Evolutionary conservation across 202 grass and related monocot genomes (phyloP).

Genomic region (Zoysia matrella): DNA sequence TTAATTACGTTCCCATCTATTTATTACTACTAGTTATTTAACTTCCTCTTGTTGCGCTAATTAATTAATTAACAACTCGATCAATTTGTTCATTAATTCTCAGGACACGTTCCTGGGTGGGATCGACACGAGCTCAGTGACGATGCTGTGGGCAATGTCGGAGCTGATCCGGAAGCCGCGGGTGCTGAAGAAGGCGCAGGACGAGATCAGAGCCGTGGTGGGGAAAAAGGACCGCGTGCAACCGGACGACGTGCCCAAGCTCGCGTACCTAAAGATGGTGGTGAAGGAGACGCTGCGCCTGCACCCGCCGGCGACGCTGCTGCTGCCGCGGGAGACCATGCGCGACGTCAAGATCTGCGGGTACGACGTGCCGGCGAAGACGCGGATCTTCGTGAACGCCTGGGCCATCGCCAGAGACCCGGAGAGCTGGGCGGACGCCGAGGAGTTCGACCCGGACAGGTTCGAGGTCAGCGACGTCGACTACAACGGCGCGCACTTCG

Average conservation of each 20-base stretch:
- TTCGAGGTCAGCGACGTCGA: conserved; percentile 34
- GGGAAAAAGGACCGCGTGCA: conserved; percentile 39
- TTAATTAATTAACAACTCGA: too few relatives aligned
- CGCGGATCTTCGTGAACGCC: conserved; percentile 37
- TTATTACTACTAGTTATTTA: too few relatives aligned
- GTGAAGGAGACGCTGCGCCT: conserved; percentile 56
- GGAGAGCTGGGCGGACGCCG: conserved; percentile 18
- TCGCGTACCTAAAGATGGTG: conserved; percentile 44
- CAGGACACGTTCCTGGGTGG: conserved; percentile 28
- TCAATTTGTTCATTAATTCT: background rate
- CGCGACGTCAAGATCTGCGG: conserved; percentile 19
- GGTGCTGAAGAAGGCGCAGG: too few relatives aligned
- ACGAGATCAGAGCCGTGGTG: conserved; percentile 31
- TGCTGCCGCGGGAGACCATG: conserved; percentile 39
- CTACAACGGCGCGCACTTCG: conserved; percentile 1
- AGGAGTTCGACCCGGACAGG: conserved; percentile 48
- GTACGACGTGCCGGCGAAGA: conserved; percentile 41
- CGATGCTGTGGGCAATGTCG: conserved; percentile 38
- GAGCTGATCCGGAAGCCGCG: too few relatives aligned
- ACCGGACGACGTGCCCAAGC: conserved; percentile 20
- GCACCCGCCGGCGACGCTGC: conserved; percentile 46
- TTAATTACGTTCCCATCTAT: too few relatives aligned
- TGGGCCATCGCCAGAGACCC: conserved; percentile 61
- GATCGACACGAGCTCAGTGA: conserved; percentile 37
- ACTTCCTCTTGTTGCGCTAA: too few relatives aligned